A percentile compares a stretch with the other conserved stretches of the same genome.
Conservation (phyloP, 805 yeast species). For the Saccharomycopsis sp. region DNA sequence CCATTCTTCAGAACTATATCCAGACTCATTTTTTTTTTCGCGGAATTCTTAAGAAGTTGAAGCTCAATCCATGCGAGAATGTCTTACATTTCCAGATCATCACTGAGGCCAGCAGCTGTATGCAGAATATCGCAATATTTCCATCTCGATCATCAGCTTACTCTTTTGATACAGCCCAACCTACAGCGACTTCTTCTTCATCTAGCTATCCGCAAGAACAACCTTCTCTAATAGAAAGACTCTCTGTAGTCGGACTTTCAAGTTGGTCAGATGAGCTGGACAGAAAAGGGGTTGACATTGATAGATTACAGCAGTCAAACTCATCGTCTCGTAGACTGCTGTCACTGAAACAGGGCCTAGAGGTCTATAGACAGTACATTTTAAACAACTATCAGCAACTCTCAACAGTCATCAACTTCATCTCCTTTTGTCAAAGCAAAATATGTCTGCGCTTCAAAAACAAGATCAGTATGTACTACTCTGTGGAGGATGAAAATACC, state of each 20-base stretch:
- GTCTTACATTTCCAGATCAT: constrained; percentile 1
- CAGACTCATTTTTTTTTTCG: not conserved
- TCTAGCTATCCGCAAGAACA: not conserved
- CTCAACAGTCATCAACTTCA: not conserved
- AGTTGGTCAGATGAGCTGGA: not conserved
- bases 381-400: not conserved
- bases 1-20: not conserved
- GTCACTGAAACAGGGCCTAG: not conserved
- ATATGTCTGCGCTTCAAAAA: not conserved
- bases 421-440: not conserved
- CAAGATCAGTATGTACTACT: not conserved
- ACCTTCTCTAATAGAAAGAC: not conserved
- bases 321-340: not conserved
- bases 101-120: not conserved
- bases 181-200: not conserved
- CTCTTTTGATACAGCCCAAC: not conserved
- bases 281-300: not conserved
- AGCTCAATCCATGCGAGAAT: not conserved
- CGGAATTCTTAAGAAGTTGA: not conserved
- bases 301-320: not conserved
- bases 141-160: not conserved
- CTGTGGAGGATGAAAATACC: not conserved
- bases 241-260: not conserved
- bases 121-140: not conserved
- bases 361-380: not conserved